phyloP scores from a whole-genome alignment of 352 stramenopile species.

The Stramenopiles sp. region DNA sequence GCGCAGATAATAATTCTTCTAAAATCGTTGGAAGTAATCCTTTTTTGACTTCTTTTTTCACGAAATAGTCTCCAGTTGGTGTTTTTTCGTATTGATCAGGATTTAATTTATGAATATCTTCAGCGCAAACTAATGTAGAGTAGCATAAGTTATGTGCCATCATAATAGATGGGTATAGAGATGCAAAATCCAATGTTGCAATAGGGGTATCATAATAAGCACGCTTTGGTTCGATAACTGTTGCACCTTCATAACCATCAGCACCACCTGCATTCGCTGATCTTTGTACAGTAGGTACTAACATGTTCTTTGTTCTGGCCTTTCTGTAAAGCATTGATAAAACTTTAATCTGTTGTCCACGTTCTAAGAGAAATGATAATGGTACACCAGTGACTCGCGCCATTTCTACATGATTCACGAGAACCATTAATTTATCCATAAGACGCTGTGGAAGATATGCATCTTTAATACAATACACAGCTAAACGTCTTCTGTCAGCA shows the following conservation, averaged over 20 bases:
- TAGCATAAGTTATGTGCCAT: constrained; percentile 98
- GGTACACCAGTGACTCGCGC: constrained; percentile 87
- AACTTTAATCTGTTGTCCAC: constrained; percentile 92
- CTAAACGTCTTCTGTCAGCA: constrained; percentile 79
- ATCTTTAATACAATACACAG: constrained; percentile 98
- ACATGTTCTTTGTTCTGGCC: constrained; percentile 50
- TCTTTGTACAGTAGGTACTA: constrained; percentile 58
- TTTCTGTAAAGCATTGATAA: constrained; percentile 95
- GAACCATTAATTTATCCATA: constrained; percentile 85
- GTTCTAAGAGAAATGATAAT: constrained; percentile 80
- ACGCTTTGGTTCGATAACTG: constrained; percentile 94
- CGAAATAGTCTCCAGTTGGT: constrained; percentile 75
- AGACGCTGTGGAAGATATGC: constrained; percentile 70
- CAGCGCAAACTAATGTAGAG: constrained; percentile 66
- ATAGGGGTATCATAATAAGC: constrained; percentile 94
- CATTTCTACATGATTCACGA: constrained; percentile 99
- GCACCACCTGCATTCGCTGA: constrained; percentile 29
- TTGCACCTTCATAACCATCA: constrained; percentile 84
- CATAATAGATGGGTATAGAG: constrained; percentile 99
- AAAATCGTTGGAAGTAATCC: constrained; percentile 93
- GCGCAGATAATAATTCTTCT: constrained; percentile 70
- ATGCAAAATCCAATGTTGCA: constrained; percentile 95
- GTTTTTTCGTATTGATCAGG: constrained; percentile 11
- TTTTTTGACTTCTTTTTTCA: constrained; percentile 66
- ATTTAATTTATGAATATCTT: constrained; percentile 25